Conservation (phyloP, 805 yeast genomes). For the Starmerella asiatica region DNA sequence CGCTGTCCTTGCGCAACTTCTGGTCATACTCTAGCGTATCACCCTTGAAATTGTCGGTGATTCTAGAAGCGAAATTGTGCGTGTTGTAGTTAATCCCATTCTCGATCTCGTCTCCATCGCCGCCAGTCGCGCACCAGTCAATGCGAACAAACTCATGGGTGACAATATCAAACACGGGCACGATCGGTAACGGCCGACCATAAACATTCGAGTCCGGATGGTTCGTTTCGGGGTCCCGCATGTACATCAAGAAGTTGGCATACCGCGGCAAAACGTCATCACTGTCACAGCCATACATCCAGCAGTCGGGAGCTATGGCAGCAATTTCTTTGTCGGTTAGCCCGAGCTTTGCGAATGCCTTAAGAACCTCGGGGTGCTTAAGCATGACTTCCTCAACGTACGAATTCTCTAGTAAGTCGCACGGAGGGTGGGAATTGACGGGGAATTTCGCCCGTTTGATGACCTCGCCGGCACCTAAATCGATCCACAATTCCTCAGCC, state of each 20-base stretch:
- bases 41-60: slow-evolving; percentile 36
- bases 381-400: slow-evolving; percentile 14
- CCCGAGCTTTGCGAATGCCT: slow-evolving; percentile 77
- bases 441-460: slow-evolving; percentile 44
- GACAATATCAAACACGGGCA: slow-evolving; percentile 56
- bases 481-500: slow-evolving; percentile 59
- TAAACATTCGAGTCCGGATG: slow-evolving; percentile 38
- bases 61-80: slow-evolving; percentile 49
- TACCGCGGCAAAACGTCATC: slow-evolving; percentile 30
- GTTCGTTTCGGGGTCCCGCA: slow-evolving; percentile 46
- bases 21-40: slow-evolving; percentile 56
- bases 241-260: slow-evolving; percentile 63
- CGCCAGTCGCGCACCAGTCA: slow-evolving; percentile 61
- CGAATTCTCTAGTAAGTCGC: slow-evolving; percentile 38
- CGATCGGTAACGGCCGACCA: slow-evolving; percentile 58
- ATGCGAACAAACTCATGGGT: slow-evolving; percentile 52
- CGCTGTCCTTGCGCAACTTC: slow-evolving; percentile 44
- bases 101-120: slow-evolving; percentile 50
- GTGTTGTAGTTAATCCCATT: slow-evolving; percentile 34
- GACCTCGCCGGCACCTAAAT: slow-evolving; percentile 48
- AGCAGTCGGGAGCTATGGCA: slow-evolving; percentile 25
- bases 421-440: slow-evolving; percentile 55
- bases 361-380: slow-evolving; percentile 82
- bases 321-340: slow-evolving; percentile 15
- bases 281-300: slow-evolving; percentile 75